phyloP scores from a whole-genome alignment of 1,284 basidiomycete genomes.

The Puccinia horiana region DNA sequence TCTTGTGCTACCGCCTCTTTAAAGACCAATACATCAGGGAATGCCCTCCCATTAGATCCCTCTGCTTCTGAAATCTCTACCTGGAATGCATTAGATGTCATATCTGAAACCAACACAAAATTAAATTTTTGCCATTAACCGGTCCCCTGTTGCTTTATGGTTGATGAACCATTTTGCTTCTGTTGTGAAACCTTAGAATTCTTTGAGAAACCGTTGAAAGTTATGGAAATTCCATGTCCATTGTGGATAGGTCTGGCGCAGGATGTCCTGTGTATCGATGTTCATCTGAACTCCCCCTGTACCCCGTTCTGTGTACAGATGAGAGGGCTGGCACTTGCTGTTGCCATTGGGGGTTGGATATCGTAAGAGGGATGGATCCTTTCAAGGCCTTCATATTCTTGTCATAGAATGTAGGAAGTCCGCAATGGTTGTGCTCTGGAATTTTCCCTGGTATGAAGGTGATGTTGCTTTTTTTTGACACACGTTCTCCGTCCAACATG shows the following conservation, averaged over 20 bases:
- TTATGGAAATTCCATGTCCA: neutral
- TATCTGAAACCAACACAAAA: constrained; percentile 5
- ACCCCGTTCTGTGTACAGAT: neutral
- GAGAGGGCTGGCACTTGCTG: neutral
- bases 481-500: no score
- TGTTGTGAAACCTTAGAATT: neutral
- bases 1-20: no score
- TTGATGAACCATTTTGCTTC: neutral
- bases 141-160: neutral
- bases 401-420: neutral
- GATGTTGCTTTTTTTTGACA: no score
- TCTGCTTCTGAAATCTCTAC: neutral
- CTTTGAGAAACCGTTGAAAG: neutral
- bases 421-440: neutral
- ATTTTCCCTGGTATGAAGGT: no score
- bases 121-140: neutral
- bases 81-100: neutral
- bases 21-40: neutral
- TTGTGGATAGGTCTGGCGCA: neutral
- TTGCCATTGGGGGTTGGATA: neutral
- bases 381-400: neutral
- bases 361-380: neutral
- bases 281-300: neutral
- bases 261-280: neutral
- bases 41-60: no score